Evolutionary conservation across 768 basidiomycete genomes (phyloP).

Genomic region (Zangia roseola): DNA sequence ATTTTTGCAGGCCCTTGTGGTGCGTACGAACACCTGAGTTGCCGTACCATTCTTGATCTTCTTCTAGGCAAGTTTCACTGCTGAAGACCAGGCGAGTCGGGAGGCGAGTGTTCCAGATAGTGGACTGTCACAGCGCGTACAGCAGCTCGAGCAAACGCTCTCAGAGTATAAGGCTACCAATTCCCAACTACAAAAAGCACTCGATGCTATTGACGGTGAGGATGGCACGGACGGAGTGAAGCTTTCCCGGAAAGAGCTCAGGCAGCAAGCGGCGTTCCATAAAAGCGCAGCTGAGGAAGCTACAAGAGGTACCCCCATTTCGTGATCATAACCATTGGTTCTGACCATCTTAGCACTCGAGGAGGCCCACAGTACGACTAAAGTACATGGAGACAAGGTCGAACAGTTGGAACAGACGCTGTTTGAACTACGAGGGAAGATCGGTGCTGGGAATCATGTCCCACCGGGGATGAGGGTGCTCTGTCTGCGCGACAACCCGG

Average conservation of each 20-base stretch:
- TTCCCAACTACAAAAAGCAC: constrained; percentile 42
- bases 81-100: constrained; percentile 48
- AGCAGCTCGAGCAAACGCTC: constrained; percentile 55
- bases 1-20: constrained; percentile 68
- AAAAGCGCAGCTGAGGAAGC: constrained; percentile 37
- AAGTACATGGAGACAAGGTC: constrained; percentile 49
- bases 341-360: constrained; percentile 42
- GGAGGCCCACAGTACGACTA: constrained; percentile 34
- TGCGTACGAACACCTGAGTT: constrained; percentile 32
- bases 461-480: constrained; percentile 70
- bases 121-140: constrained; percentile 43
- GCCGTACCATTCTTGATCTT: background rate
- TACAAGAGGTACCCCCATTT: constrained; percentile 37
- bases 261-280: constrained; percentile 38
- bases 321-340: background rate
- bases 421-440: constrained; percentile 74
- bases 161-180: constrained; percentile 55
- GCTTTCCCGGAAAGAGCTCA: constrained; percentile 38
- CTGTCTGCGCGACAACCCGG: constrained; percentile 76
- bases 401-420: constrained; percentile 76
- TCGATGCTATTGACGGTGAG: constrained; percentile 46
- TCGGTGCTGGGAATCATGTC: constrained; percentile 71
- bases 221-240: constrained; percentile 17
- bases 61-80: constrained; percentile 57
- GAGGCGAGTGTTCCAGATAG: constrained; percentile 26